Evolutionary conservation across 768 basidiomycete species (phyloP).

Genomic region (Pleurotus platypus): DNA sequence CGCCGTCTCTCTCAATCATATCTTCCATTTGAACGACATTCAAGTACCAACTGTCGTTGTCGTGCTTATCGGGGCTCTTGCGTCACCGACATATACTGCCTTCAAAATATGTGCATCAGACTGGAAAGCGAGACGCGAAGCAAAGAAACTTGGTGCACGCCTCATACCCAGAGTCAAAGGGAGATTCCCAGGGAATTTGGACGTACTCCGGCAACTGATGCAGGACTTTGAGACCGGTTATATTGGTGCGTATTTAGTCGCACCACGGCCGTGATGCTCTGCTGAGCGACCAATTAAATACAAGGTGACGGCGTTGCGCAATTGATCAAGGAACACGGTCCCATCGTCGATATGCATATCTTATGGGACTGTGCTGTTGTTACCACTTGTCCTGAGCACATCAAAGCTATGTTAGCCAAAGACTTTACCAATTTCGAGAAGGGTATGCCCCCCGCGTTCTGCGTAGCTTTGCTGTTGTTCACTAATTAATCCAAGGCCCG

Average conservation of each 20-base stretch:
- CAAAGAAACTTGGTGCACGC: conserved; percentile 43
- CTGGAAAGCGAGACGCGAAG: conserved; percentile 29
- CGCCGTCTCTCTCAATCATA: conserved; percentile 14
- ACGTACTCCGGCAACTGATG: conserved; percentile 33
- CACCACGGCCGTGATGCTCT: not conserved
- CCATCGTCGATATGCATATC: conserved; percentile 40
- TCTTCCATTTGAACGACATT: conserved; percentile 12
- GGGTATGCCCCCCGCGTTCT: conserved; percentile 27
- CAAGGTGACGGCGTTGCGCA: conserved; percentile 42
- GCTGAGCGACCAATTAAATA: too few relatives aligned
- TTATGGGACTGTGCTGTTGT: conserved; percentile 43
- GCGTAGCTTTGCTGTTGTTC: not conserved
- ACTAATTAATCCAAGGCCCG: not conserved
- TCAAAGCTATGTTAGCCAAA: conserved; percentile 54
- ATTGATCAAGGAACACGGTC: conserved; percentile 30
- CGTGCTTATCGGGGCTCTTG: conserved; percentile 26
- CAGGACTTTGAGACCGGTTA: conserved; percentile 41
- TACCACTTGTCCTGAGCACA: conserved; percentile 49
- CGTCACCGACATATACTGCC: conserved; percentile 29
- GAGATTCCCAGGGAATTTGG: conserved; percentile 39
- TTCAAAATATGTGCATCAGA: conserved; percentile 26
- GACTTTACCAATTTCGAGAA: conserved; percentile 60
- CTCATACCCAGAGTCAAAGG: conserved; percentile 36
- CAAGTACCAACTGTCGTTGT: conserved; percentile 35
- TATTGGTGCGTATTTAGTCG: conserved; percentile 32